These are phyloP conservation scores for Spergularia marina DNA, from an alignment of 148 eudicot genomes.

Conservation along the genomic window DNA sequence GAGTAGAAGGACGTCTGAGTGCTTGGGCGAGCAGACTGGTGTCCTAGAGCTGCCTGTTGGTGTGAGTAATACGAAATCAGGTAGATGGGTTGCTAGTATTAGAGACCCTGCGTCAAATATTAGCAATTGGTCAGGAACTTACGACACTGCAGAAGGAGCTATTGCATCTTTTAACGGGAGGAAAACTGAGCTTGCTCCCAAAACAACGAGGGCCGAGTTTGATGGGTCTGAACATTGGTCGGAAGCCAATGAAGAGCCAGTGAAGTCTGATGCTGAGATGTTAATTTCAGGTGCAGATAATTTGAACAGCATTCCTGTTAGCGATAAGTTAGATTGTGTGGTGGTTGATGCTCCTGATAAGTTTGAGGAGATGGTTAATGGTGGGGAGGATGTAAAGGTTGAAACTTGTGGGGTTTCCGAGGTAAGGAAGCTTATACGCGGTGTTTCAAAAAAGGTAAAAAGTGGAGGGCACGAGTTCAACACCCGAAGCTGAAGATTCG, in stretches of 20 bases:
- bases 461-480: conserved; percentile 19
- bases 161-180: conserved; percentile 6
- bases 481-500: conserved; percentile 16
- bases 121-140: conserved; percentile 21
- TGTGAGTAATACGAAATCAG: conserved; percentile 17
- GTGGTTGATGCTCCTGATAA: background rate
- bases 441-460: conserved; percentile 20
- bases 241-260: background rate
- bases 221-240: background rate
- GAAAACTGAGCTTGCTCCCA: conserved; percentile 4
- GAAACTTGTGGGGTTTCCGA: background rate
- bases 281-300: conserved; percentile 17
- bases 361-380: conserved; percentile 12
- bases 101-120: background rate
- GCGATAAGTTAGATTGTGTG: background rate
- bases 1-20: background rate
- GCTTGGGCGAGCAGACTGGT: background rate
- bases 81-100: conserved; percentile 25
- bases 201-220: background rate
- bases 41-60: conserved; percentile 16
- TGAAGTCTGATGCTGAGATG: conserved; percentile 2
- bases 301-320: background rate
- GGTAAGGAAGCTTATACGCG: background rate
- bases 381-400: background rate
- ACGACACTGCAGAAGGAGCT: conserved; percentile 23